Conservation (phyloP, 345 rosid genomes). For the Dimocarpus longan region DNA sequence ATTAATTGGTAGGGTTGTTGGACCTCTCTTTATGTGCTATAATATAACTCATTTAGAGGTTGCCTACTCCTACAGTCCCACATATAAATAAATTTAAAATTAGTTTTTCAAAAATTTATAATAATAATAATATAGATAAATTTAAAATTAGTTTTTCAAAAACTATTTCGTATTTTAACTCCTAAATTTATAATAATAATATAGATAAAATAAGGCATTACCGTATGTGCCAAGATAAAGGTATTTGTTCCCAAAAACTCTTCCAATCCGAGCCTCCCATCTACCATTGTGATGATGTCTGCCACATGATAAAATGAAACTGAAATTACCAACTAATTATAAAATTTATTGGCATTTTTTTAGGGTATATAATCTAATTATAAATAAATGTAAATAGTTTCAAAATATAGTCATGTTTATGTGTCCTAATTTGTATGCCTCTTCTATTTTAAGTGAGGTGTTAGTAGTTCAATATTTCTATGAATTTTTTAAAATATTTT, state of each 20-base stretch:
- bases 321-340: neutral
- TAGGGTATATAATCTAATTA: no score
- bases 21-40: neutral
- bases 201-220: slow-evolving; percentile 16
- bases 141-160: neutral
- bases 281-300: slow-evolving; percentile 84
- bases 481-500: no score
- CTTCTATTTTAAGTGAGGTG: no score
- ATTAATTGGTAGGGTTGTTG: neutral
- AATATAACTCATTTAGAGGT: neutral
- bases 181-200: no score
- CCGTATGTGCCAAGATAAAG: slow-evolving; percentile 79
- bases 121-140: no score
- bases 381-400: no score
- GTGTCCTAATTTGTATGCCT: no score
- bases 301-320: neutral
- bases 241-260: slow-evolving; percentile 77
- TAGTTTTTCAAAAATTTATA: neutral
- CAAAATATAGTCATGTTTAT: no score
- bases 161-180: no score
- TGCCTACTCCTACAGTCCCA: neutral
- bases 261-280: slow-evolving; percentile 85
- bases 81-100: neutral
- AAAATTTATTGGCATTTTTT: no score
- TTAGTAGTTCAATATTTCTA: no score